A percentile compares a stretch with the other conserved stretches of the same genome.
Evolutionary conservation across 2,329 filamentous ascomycete species (phyloP).

Genomic region (Exserohilum turcica): DNA sequence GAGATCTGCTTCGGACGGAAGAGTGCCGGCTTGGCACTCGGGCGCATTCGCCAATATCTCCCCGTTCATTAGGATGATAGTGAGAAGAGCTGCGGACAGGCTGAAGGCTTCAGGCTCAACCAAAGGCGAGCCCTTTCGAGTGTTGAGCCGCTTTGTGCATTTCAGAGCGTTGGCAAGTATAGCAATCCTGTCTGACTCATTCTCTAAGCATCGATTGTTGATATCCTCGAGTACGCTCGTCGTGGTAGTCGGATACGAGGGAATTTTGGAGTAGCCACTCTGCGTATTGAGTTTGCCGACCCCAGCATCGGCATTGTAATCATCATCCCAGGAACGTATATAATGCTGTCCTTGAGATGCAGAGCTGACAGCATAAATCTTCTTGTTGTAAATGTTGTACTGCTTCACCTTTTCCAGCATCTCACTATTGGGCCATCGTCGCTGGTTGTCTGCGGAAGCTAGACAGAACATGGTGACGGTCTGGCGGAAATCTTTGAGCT

Average conservation of each 20-base stretch:
- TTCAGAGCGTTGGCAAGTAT: conserved; percentile 24
- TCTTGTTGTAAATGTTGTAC: conserved; percentile 28
- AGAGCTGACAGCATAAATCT: background rate
- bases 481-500: conserved; percentile 15
- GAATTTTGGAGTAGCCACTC: background rate
- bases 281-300: background rate
- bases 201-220: conserved; percentile 14
- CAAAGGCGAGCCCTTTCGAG: conserved; percentile 1
- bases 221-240: conserved; percentile 24
- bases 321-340: background rate
- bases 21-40: background rate
- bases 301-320: background rate
- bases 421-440: conserved; percentile 9
- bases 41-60: conserved; percentile 16
- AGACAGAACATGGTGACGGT: conserved; percentile 24
- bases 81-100: conserved; percentile 20
- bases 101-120: conserved; percentile 9
- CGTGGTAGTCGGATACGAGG: conserved; percentile 17
- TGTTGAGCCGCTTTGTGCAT: conserved; percentile 20
- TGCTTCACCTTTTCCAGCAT: conserved; percentile 25
- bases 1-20: background rate
- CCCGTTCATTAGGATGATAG: conserved; percentile 22
- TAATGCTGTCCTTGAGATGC: background rate
- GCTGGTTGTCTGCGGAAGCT: conserved; percentile 7
- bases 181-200: conserved; percentile 20